A percentile compares a stretch with the other conserved stretches of the same genome.
Evolutionary conservation across 495 filamentous ascomycete species (phyloP).

Genomic region (Aspergillus nanangensis): DNA sequence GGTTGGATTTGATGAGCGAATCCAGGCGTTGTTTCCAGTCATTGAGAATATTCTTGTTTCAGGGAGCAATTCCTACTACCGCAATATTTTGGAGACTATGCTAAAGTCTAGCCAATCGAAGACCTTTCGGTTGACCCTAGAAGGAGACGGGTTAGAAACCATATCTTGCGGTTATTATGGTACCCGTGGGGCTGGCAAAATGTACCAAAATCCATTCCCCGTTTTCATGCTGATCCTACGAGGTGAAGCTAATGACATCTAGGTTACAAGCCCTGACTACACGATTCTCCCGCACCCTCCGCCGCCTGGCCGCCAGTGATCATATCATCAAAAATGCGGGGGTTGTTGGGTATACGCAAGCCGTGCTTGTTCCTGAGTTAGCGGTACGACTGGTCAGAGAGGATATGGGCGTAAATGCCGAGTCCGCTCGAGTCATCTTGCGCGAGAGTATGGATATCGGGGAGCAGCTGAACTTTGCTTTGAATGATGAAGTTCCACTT

Average conservation of each 20-base stretch:
- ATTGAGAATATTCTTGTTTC: slow-evolving; percentile 58
- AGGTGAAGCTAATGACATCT: neutral
- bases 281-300: slow-evolving; percentile 56
- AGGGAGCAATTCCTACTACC: slow-evolving; percentile 54
- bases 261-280: slow-evolving; percentile 61
- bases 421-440: slow-evolving; percentile 63
- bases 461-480: slow-evolving; percentile 64
- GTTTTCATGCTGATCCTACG: neutral
- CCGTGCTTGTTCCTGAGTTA: slow-evolving; percentile 83
- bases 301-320: slow-evolving; percentile 61
- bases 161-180: slow-evolving; percentile 84
- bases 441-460: slow-evolving; percentile 74
- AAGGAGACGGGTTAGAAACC: slow-evolving; percentile 30
- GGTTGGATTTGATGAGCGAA: slow-evolving; percentile 58
- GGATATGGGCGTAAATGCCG: slow-evolving; percentile 69
- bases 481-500: slow-evolving; percentile 53
- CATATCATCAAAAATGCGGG: slow-evolving; percentile 64
- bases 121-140: slow-evolving; percentile 49
- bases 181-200: slow-evolving; percentile 62
- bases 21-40: slow-evolving; percentile 48
- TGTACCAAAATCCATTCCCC: slow-evolving; percentile 37
- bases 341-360: slow-evolving; percentile 72
- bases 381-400: slow-evolving; percentile 73
- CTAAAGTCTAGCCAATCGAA: slow-evolving; percentile 58
- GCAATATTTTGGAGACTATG: slow-evolving; percentile 52